Evolutionary conservation across 2,329 filamentous ascomycete species (phyloP).

Genomic region (Magnaporthales sp.): DNA sequence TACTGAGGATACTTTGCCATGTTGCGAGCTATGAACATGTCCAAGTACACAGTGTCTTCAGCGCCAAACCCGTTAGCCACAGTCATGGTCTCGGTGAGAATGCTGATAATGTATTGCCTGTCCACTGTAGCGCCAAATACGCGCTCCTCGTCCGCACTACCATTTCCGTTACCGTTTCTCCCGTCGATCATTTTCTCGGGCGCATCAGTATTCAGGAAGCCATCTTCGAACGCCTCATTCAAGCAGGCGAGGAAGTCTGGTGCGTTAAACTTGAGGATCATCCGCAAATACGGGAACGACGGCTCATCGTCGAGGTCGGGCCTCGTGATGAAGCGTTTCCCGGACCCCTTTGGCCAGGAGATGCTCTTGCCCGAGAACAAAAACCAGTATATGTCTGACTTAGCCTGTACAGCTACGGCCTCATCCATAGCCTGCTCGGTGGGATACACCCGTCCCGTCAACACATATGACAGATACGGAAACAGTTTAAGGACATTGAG

Average conservation of each 20-base stretch:
- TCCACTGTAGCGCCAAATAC: slow-evolving; percentile 67
- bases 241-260: slow-evolving; percentile 89
- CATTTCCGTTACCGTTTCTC: slow-evolving; percentile 15
- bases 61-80: slow-evolving; percentile 58
- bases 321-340: slow-evolving; percentile 51
- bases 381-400: slow-evolving; percentile 85
- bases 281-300: slow-evolving; percentile 75
- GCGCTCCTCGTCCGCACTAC: slow-evolving; percentile 51
- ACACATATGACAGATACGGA: slow-evolving; percentile 83
- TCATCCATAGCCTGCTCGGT: slow-evolving; percentile 70
- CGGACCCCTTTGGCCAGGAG: slow-evolving; percentile 61
- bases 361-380: slow-evolving; percentile 79
- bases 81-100: slow-evolving; percentile 85
- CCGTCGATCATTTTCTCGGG: slow-evolving; percentile 53
- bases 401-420: slow-evolving; percentile 64
- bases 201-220: slow-evolving; percentile 72
- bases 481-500: slow-evolving; percentile 84
- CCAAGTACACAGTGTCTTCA: slow-evolving; percentile 84
- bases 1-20: slow-evolving; percentile 96
- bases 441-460: slow-evolving; percentile 88
- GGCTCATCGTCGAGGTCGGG: slow-evolving; percentile 49
- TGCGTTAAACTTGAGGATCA: slow-evolving; percentile 81
- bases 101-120: slow-evolving; percentile 85
- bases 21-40: slow-evolving; percentile 97
- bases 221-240: slow-evolving; percentile 95